These are phyloP conservation scores for Leucosporidium yakuticum DNA, from an alignment of 768 basidiomycete genomes.

Conservation along the genomic window DNA sequence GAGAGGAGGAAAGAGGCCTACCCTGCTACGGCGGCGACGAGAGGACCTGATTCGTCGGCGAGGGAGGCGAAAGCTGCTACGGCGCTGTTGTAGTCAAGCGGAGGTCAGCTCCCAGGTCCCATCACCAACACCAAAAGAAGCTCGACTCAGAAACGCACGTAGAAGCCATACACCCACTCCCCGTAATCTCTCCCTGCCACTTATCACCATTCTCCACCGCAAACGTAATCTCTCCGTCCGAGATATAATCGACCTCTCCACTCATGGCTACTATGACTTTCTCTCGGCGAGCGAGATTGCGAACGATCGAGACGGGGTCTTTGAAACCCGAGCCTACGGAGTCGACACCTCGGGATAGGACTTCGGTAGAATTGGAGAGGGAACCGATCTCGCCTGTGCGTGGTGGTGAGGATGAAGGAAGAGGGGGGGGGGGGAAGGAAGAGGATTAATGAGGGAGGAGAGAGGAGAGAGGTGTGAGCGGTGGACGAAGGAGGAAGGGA, in stretches of 20 bases:
- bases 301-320: constrained; percentile 67
- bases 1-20: constrained; percentile 44
- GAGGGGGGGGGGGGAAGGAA: neutral
- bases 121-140: constrained; percentile 72
- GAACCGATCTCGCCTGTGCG: constrained; percentile 68
- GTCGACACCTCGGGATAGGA: constrained; percentile 75
- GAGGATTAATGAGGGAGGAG: neutral
- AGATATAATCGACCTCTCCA: constrained; percentile 72
- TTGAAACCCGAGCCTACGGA: constrained; percentile 69
- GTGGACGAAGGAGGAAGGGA: neutral
- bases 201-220: constrained; percentile 66
- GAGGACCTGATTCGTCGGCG: constrained; percentile 41
- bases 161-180: constrained; percentile 65
- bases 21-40: constrained; percentile 71
- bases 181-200: constrained; percentile 68
- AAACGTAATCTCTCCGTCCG: constrained; percentile 68
- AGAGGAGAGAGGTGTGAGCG: neutral
- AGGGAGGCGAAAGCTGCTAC: constrained; percentile 62
- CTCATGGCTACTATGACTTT: constrained; percentile 77
- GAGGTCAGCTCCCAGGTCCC: constrained; percentile 72
- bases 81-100: constrained; percentile 59
- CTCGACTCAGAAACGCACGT: constrained; percentile 65
- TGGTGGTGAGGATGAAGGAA: too few species aligned
- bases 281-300: constrained; percentile 39
- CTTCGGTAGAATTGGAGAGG: constrained; percentile 69